These are phyloP conservation scores for Talaromyces thailandensis DNA, from an alignment of 495 filamentous ascomycete species.

Conservation along the genomic window DNA sequence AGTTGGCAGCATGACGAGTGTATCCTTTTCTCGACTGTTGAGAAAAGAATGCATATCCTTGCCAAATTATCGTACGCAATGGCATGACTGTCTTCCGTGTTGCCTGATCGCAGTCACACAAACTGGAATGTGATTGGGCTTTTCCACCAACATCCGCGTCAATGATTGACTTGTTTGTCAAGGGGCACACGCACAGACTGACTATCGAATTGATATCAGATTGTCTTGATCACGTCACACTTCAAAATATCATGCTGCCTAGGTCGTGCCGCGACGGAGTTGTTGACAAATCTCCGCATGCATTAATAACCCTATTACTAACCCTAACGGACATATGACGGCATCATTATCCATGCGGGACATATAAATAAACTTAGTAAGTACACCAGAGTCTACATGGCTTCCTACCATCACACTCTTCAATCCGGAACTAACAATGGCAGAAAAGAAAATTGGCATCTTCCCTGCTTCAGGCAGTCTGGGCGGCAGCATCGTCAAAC, in stretches of 20 bases:
- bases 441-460: slow-evolving; percentile 27
- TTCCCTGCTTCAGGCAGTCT: slow-evolving; percentile 45
- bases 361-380: background rate
- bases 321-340: background rate
- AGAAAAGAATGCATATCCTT: too few relatives aligned
- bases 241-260: background rate
- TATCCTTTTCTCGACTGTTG: background rate
- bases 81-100: too few relatives aligned
- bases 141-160: background rate
- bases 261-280: background rate
- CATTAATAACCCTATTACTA: background rate
- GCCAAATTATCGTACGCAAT: too few relatives aligned
- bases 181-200: background rate
- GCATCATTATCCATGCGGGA: background rate
- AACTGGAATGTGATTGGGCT: background rate
- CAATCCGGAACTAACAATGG: background rate
- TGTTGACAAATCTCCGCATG: background rate
- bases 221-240: background rate
- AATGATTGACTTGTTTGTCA: background rate
- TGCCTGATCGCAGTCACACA: background rate
- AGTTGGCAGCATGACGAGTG: too few relatives aligned
- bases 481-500: slow-evolving; percentile 35
- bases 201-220: background rate
- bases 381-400: background rate
- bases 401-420: background rate